These are phyloP conservation scores for Sherardia arvensis DNA, from an alignment of 257 asterid species.

Conservation along the genomic window DNA sequence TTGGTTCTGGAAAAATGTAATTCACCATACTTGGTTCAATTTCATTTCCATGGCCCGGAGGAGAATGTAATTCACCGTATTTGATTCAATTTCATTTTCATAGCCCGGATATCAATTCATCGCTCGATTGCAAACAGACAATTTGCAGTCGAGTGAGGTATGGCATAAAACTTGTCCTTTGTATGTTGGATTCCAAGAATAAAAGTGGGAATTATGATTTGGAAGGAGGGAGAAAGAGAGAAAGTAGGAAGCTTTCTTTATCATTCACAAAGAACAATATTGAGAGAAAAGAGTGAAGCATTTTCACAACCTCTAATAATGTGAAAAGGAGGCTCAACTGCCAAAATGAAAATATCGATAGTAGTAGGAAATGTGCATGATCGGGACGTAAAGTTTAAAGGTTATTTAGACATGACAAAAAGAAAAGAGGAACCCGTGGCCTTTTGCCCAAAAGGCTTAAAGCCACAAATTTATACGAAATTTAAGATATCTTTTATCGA, in stretches of 20 bases:
- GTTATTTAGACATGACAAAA: not conserved
- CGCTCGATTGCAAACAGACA: no score
- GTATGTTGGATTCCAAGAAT: not conserved
- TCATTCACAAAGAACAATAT: not conserved
- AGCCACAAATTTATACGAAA: no score
- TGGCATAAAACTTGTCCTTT: not conserved
- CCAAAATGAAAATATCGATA: not conserved
- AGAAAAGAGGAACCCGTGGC: not conserved
- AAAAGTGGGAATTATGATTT: not conserved
- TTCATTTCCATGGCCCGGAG: no score
- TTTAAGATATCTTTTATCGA: no score
- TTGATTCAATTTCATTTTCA: not conserved
- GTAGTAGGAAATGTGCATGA: not conserved
- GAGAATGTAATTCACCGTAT: no score
- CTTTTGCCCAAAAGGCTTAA: not conserved
- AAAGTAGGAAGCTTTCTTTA: not conserved
- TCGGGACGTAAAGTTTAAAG: not conserved
- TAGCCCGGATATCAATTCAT: not conserved
- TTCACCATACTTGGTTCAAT: no score
- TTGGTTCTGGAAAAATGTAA: no score
- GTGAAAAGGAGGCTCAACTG: not conserved
- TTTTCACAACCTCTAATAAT: not conserved
- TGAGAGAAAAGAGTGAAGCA: slow-evolving; percentile 1
- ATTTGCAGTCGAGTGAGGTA: not conserved
- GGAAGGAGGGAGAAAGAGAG: not conserved